Base-by-base conservation (phyloP, 306 rosid genomes). In the Parietaria judaica region DNA sequence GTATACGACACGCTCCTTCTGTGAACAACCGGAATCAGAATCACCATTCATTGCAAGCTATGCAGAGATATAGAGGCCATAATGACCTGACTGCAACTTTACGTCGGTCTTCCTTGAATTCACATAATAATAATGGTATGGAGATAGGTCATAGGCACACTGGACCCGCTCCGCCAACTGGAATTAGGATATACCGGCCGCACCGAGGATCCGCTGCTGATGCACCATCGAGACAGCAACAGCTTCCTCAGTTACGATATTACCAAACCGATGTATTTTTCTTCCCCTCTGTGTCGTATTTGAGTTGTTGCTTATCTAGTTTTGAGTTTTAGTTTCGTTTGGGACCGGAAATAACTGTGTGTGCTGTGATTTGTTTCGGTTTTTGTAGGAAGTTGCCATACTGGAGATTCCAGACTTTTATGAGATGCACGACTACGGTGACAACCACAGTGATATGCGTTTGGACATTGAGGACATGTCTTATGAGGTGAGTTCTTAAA, bases 391-490 rank as follows among this genome's bases (percentile, higher is more conserved):
- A 72, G 95, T 85, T 76, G 95, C 95, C 59, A 72, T 89, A 70
- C 72, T 94, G 12, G 87, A 94, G 44, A 64, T 82, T 61, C 83
- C 82, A 48, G 79, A 83, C 14, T 57, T 71, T 6, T 74, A 81
- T 54, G 86, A 86, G 71, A 80, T 79, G 51, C 83, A 94, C 36
- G 77, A 67, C 70, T 64, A 74, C 45, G 72, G 68, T 58, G 99
- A 94, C 70, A 85, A 86, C 74, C 97, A 94, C 74, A 81, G 95
- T 49, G 99, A 94, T 71, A 80, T 94, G 94, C 94, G 90, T 61
- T 64, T 94, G 87, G 97, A 94, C 80, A 94, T 94, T 51, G 99
- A 88, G 82, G 89, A 94, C 69, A 88, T 94, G 97, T 86, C 99
- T 39, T 94, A 94, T 63, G 99, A 94, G 95, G 99, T 80, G 3